These are phyloP conservation scores for Sporisorium exsertum DNA, from an alignment of 1,284 basidiomycete species.

Conservation along the genomic window DNA sequence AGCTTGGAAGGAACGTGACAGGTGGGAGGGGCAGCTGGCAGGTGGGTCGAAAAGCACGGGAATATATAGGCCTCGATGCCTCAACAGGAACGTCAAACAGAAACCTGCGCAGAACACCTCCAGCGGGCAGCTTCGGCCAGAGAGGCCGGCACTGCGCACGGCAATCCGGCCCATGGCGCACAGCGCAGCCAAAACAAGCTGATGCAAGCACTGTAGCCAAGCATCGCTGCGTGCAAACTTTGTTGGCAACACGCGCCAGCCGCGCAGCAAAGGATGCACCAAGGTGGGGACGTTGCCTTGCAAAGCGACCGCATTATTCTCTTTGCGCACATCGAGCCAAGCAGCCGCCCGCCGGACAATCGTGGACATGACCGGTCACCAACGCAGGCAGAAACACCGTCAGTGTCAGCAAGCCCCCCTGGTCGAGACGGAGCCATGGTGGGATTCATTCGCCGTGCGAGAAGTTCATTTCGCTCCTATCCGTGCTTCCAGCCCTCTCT, in stretches of 20 bases:
- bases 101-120: constrained; percentile 1
- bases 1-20: background rate
- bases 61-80: background rate
- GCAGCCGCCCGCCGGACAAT: background rate
- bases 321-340: background rate
- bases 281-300: constrained; percentile 10
- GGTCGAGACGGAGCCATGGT: constrained; percentile 7
- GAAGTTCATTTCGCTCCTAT: background rate
- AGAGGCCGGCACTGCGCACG: no score
- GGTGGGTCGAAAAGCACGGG: background rate
- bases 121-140: no score
- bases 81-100: background rate
- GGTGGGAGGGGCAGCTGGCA: constrained; percentile 5
- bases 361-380: constrained; percentile 35
- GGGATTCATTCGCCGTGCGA: constrained; percentile 12
- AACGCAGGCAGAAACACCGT: constrained; percentile 8
- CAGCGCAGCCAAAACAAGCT: no score
- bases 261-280: constrained; percentile 12
- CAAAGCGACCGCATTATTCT: background rate
- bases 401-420: background rate
- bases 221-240: constrained; percentile 16
- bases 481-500: background rate
- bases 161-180: background rate
- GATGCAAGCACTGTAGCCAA: constrained; percentile 17
- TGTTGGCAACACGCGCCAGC: constrained; percentile 21